phyloP scores from a whole-genome alignment of 2,329 filamentous ascomycete species.

The Coniochaeta ligniaria region DNA sequence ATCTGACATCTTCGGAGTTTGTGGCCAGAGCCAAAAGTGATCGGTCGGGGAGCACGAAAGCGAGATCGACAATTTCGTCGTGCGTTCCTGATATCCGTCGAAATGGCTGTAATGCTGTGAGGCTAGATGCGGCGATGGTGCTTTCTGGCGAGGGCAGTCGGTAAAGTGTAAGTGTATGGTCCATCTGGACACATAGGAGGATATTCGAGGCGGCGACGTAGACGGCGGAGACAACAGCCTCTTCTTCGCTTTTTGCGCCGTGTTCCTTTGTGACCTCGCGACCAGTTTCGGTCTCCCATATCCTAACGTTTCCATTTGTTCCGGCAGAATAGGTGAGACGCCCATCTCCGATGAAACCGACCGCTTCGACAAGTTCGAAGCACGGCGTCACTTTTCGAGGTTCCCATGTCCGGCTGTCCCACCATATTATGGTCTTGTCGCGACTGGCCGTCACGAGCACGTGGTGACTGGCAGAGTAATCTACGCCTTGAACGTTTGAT shows the following conservation, averaged over 20 bases:
- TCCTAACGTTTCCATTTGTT: conserved; percentile 70
- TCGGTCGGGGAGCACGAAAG: conserved; percentile 72
- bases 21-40: conserved; percentile 85
- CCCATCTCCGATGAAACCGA: conserved; percentile 69
- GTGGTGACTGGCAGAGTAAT: conserved; percentile 71
- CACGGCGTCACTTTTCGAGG: conserved; percentile 72
- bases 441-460: conserved; percentile 76
- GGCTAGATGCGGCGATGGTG: conserved; percentile 4
- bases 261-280: conserved; percentile 75
- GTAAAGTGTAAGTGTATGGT: conserved; percentile 80
- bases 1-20: conserved; percentile 86
- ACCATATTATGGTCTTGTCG: conserved; percentile 91
- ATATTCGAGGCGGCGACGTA: conserved; percentile 59
- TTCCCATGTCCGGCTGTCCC: conserved; percentile 85
- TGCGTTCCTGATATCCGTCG: conserved; percentile 90
- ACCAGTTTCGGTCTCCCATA: conserved; percentile 76
- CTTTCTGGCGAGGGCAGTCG: conserved; percentile 32
- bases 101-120: conserved; percentile 42
- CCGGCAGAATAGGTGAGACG: conserved; percentile 76
- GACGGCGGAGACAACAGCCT: conserved; percentile 66
- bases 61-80: conserved; percentile 94
- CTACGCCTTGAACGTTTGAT: conserved; percentile 82
- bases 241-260: conserved; percentile 47
- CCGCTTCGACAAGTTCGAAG: conserved; percentile 77
- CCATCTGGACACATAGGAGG: conserved; percentile 76